A percentile compares a stretch with the other conserved stretches of the same genome.
Evolutionary conservation across 345 rosid genomes (phyloP).

Genomic region (Rhodamnia rubescens): DNA sequence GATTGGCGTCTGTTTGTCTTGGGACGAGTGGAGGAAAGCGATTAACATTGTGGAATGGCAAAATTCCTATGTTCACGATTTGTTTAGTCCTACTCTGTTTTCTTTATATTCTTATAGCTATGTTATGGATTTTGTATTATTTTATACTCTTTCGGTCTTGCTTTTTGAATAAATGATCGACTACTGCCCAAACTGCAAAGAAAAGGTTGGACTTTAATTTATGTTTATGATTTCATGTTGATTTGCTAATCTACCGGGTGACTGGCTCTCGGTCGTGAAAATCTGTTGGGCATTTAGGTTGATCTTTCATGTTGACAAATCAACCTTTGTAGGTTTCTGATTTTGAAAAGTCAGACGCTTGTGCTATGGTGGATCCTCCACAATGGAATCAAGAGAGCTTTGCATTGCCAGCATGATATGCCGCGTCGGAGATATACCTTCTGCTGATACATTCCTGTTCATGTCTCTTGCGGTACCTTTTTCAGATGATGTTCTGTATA

Average conservation of each 20-base stretch:
- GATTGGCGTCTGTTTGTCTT: too few species aligned
- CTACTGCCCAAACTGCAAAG: slow-evolving; percentile 69
- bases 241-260: neutral
- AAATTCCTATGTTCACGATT: too few species aligned
- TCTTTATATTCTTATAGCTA: too few species aligned
- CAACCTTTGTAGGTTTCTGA: slow-evolving; percentile 53
- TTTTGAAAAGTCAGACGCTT: slow-evolving; percentile 78
- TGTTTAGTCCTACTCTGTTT: too few species aligned
- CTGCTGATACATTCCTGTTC: neutral
- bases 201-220: slow-evolving; percentile 30
- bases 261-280: neutral
- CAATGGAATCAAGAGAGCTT: slow-evolving; percentile 72
- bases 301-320: slow-evolving; percentile 3
- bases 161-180: too few species aligned
- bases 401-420: slow-evolving; percentile 52
- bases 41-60: too few species aligned
- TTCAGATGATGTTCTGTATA: neutral
- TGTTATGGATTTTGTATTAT: too few species aligned
- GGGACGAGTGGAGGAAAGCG: too few species aligned
- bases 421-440: neutral
- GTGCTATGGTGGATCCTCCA: slow-evolving; percentile 73
- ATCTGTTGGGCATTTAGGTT: neutral
- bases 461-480: neutral
- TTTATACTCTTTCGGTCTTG: too few species aligned
- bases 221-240: neutral